A percentile compares a stretch with the other conserved stretches of the same genome.
Conservation (phyloP, 1,284 basidiomycete genomes). For the Abortiporus biennis region DNA sequence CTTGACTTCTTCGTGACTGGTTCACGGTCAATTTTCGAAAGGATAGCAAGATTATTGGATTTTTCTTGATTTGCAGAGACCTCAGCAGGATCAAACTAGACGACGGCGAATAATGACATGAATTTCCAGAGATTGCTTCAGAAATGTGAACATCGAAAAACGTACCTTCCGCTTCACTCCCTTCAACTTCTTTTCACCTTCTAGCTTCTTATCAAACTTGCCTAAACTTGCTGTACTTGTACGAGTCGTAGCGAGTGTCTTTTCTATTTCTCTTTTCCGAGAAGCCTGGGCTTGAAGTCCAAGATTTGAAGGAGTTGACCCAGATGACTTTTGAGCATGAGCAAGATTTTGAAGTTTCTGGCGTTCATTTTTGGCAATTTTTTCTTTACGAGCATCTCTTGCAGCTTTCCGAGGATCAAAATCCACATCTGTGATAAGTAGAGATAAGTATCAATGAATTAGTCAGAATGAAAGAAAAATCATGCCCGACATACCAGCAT, state of each 20-base stretch:
- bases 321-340: conserved; percentile 35
- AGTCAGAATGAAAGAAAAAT: background rate
- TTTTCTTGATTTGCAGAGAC: conserved; percentile 63
- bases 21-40: conserved; percentile 74
- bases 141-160: conserved; percentile 10
- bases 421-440: conserved; percentile 48
- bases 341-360: conserved; percentile 81
- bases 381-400: conserved; percentile 72
- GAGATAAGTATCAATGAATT: conserved; percentile 3
- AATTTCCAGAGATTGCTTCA: background rate
- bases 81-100: conserved; percentile 79
- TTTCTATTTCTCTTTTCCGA: conserved; percentile 74
- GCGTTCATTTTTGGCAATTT: conserved; percentile 81
- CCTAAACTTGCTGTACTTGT: conserved; percentile 92
- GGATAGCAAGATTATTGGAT: conserved; percentile 65
- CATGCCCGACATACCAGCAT: conserved; percentile 72
- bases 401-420: conserved; percentile 77
- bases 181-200: conserved; percentile 85
- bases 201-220: conserved; percentile 82
- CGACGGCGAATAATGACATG: conserved; percentile 2
- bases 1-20: conserved; percentile 34
- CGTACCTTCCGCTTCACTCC: conserved; percentile 91
- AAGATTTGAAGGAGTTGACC: conserved; percentile 16
- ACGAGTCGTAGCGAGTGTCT: conserved; percentile 74
- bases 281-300: conserved; percentile 31